A percentile compares a stretch with the other conserved stretches of the same genome.
Evolutionary conservation across 208 protist genomes (phyloP).

Genomic region (Crithidia sp.): DNA sequence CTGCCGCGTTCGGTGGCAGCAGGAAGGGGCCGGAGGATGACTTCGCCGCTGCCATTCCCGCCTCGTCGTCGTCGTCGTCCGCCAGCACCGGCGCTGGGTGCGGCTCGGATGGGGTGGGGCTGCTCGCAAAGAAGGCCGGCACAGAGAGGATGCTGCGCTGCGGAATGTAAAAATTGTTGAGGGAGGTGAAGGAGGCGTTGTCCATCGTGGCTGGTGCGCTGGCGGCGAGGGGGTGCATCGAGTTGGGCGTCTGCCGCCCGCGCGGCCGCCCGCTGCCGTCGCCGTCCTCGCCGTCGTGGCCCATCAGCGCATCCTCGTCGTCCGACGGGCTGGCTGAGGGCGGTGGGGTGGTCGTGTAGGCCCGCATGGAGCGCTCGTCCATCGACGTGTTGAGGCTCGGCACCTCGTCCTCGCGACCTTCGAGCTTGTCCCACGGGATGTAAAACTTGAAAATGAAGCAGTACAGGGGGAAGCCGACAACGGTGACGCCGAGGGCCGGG

Average conservation of each 20-base stretch:
- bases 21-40: neutral
- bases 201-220: neutral
- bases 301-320: conserved; percentile 8
- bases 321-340: conserved; percentile 13
- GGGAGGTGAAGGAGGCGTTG: conserved; percentile 28
- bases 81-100: conserved; percentile 6
- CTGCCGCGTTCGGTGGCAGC: neutral
- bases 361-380: conserved; percentile 30
- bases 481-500: conserved; percentile 56
- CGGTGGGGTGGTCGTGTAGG: conserved; percentile 12
- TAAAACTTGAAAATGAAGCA: conserved; percentile 65
- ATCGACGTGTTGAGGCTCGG: conserved; percentile 35
- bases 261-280: neutral
- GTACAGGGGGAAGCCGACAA: conserved; percentile 70
- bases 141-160: conserved; percentile 35
- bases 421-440: conserved; percentile 66
- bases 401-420: conserved; percentile 35
- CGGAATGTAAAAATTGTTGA: conserved; percentile 38
- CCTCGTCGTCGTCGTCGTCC: neutral
- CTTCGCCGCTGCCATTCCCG: neutral
- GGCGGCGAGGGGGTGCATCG: neutral
- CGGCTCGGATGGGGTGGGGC: conserved; percentile 14
- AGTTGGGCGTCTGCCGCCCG: conserved; percentile 5
- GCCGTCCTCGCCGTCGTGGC: neutral
- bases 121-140: conserved; percentile 16